Conservation (phyloP, 2,329 filamentous ascomycete species). For the Didymella exigua region DNA sequence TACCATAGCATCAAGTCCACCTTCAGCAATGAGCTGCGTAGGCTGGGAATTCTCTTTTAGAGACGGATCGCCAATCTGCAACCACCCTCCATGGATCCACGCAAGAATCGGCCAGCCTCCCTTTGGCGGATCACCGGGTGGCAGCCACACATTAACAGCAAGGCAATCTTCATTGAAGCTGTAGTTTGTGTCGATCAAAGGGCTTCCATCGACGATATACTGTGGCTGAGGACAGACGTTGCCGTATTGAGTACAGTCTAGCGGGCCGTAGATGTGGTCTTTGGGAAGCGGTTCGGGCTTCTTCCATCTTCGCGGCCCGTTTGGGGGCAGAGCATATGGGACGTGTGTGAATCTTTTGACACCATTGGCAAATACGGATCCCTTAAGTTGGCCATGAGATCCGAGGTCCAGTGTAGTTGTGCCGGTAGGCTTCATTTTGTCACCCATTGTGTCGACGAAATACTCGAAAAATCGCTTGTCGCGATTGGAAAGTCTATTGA, state of each 20-base stretch:
- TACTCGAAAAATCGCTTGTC: neutral
- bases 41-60: conserved; percentile 7
- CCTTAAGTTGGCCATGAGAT: conserved; percentile 4
- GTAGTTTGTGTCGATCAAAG: conserved; percentile 9
- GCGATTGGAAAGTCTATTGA: neutral
- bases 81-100: conserved; percentile 13
- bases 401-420: conserved; percentile 9
- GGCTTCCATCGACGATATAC: conserved; percentile 3
- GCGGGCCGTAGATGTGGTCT: conserved; percentile 3
- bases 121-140: conserved; percentile 4
- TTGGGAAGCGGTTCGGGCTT: conserved; percentile 9
- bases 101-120: conserved; percentile 12
- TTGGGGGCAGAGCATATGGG: conserved; percentile 6
- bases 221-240: conserved; percentile 12
- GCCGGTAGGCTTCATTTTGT: neutral
- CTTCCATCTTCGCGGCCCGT: conserved; percentile 4
- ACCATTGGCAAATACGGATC: conserved; percentile 3
- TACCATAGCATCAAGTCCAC: conserved; percentile 8
- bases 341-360: conserved; percentile 11
- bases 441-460: neutral
- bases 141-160: conserved; percentile 9
- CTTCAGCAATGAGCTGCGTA: conserved; percentile 12
- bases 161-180: conserved; percentile 9
- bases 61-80: conserved; percentile 10
- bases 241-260: conserved; percentile 11